These are phyloP conservation scores for Halteria grandinella DNA, from an alignment of 73 alveolate species.

Conservation along the genomic window DNA sequence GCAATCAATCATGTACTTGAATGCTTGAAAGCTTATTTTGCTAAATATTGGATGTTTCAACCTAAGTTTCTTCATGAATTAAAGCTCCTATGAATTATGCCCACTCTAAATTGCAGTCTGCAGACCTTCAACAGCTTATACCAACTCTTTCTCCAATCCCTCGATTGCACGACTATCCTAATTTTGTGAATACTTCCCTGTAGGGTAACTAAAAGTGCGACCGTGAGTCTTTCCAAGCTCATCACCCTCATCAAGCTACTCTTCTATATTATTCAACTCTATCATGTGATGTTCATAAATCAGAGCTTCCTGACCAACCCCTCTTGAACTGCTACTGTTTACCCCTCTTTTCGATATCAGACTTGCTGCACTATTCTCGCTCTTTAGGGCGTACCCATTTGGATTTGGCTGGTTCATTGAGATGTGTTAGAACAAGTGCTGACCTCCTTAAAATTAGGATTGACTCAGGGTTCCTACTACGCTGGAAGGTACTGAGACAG, in stretches of 20 bases:
- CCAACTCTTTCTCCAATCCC: conserved; percentile 17
- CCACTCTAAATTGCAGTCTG: conserved; percentile 28
- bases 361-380: no score
- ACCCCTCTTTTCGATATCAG: no score
- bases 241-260: neutral
- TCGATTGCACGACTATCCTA: neutral
- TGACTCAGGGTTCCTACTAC: no score
- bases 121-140: conserved; percentile 19
- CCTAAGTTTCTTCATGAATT: conserved; percentile 10
- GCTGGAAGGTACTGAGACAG: no score
- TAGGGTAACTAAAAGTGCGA: neutral
- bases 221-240: neutral
- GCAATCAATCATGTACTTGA: conserved; percentile 6
- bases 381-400: no score
- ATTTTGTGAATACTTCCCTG: neutral
- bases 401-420: no score
- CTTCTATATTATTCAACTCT: neutral
- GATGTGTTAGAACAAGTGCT: no score
- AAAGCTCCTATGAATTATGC: neutral
- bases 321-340: no score
- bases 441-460: no score
- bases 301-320: neutral
- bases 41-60: conserved; percentile 29
- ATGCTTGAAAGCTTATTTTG: conserved; percentile 39
- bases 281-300: neutral